A percentile compares a stretch with the other conserved stretches of the same genome.
Conservation (phyloP, 1,139 yeast genomes). For the Barnettozyma hawaiiensis region DNA sequence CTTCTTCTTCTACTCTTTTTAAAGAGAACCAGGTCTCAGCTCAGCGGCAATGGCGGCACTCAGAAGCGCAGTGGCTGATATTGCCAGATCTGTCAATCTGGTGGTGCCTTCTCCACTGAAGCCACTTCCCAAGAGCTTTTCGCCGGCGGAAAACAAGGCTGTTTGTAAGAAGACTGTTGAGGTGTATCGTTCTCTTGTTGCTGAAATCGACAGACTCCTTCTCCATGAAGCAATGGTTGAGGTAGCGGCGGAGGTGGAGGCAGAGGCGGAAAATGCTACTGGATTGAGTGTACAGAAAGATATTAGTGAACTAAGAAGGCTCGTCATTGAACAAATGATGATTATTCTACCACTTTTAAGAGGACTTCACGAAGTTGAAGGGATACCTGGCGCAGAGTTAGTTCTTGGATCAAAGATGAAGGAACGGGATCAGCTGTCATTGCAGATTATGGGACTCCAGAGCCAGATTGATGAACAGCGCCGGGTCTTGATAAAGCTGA, state of each 20-base stretch:
- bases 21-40: no score
- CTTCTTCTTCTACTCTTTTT: no score
- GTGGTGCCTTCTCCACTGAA: not conserved
- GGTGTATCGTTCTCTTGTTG: conserved; percentile 16
- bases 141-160: conserved; percentile 4
- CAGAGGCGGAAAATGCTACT: no score
- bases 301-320: conserved; percentile 13
- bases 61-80: not conserved
- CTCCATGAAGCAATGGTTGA: conserved; percentile 1
- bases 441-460: conserved; percentile 11
- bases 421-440: conserved; percentile 17
- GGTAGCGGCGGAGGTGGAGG: no score
- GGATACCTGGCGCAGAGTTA: conserved; percentile 18
- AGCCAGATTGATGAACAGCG: not conserved
- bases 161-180: conserved; percentile 8
- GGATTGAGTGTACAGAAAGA: conserved; percentile 9
- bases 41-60: not conserved
- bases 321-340: conserved; percentile 17
- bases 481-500: not conserved
- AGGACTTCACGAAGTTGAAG: conserved; percentile 26
- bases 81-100: not conserved
- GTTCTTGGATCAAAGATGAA: conserved; percentile 10
- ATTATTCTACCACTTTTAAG: conserved; percentile 23
- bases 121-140: conserved; percentile 1
- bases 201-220: conserved; percentile 18